Evolutionary conservation across 2,329 filamentous ascomycete species (phyloP).

Genomic region (Lithohypha guttulata): DNA sequence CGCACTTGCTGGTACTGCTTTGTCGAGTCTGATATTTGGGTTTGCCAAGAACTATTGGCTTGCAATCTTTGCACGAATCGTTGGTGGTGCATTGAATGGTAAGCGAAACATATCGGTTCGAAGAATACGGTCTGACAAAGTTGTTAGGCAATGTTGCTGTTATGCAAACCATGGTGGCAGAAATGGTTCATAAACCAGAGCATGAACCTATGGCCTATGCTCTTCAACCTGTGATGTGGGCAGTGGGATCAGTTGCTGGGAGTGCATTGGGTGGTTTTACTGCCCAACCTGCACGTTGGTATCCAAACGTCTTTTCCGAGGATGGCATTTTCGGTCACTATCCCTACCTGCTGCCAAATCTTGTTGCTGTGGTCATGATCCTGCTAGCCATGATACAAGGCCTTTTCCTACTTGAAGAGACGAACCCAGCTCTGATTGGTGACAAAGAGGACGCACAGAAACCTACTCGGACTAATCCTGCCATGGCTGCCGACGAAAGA

Average conservation of each 20-base stretch:
- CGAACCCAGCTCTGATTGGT: slow-evolving; percentile 11
- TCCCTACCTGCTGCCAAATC: slow-evolving; percentile 19
- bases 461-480: background rate
- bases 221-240: slow-evolving; percentile 19
- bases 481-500: no score
- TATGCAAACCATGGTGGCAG: slow-evolving; percentile 62
- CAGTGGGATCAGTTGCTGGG: slow-evolving; percentile 17
- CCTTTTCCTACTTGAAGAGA: slow-evolving; percentile 18
- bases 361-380: slow-evolving; percentile 14
- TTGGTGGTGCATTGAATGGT: slow-evolving; percentile 59
- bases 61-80: slow-evolving; percentile 32
- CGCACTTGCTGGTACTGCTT: slow-evolving; percentile 29
- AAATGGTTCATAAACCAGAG: slow-evolving; percentile 53
- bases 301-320: slow-evolving; percentile 14
- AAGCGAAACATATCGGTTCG: no score
- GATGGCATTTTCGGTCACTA: slow-evolving; percentile 19
- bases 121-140: no score
- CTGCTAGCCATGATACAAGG: slow-evolving; percentile 16
- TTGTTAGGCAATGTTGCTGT: slow-evolving; percentile 64
- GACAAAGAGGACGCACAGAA: background rate
- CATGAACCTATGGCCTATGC: slow-evolving; percentile 27
- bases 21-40: slow-evolving; percentile 35
- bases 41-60: slow-evolving; percentile 35
- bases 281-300: slow-evolving; percentile 16
- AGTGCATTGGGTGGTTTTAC: slow-evolving; percentile 16